Percentiles rank a stretch among this genome's conserved stretches.
Conservation (phyloP, 345 rosid species). For the Eutrema yunnanense region DNA sequence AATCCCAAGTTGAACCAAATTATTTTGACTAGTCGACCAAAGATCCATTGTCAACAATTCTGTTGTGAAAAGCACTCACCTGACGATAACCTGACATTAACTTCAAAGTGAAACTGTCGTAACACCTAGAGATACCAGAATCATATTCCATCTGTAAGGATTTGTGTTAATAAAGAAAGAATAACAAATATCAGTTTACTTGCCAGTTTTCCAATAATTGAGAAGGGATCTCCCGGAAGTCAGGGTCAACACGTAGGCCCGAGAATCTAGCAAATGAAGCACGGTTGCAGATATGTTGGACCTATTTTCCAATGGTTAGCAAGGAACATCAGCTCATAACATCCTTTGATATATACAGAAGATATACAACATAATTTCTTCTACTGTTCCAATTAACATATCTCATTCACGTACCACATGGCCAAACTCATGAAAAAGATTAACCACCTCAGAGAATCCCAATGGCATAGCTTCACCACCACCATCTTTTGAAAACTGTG, state of each 20-base stretch:
- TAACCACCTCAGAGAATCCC: slow-evolving; percentile 89
- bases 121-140: slow-evolving; percentile 60
- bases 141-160: slow-evolving; percentile 10
- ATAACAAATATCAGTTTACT: slow-evolving; percentile 39
- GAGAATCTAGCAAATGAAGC: slow-evolving; percentile 87
- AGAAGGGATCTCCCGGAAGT: slow-evolving; percentile 92
- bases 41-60: neutral
- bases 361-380: neutral
- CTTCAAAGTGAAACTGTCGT: slow-evolving; percentile 79
- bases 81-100: slow-evolving; percentile 91
- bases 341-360: neutral
- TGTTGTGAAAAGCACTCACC: slow-evolving; percentile 41
- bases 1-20: neutral
- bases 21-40: neutral
- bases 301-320: slow-evolving; percentile 38
- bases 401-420: slow-evolving; percentile 74
- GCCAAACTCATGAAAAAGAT: slow-evolving; percentile 88
- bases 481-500: slow-evolving; percentile 57
- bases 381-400: neutral
- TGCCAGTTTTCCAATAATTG: slow-evolving; percentile 77
- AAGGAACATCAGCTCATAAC: slow-evolving; percentile 4
- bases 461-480: slow-evolving; percentile 42
- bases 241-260: slow-evolving; percentile 82
- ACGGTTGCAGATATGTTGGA: slow-evolving; percentile 85
- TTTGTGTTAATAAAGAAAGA: neutral